These are phyloP conservation scores for Capsicum pubescens DNA, from an alignment of 257 asterid species.

Conservation along the genomic window DNA sequence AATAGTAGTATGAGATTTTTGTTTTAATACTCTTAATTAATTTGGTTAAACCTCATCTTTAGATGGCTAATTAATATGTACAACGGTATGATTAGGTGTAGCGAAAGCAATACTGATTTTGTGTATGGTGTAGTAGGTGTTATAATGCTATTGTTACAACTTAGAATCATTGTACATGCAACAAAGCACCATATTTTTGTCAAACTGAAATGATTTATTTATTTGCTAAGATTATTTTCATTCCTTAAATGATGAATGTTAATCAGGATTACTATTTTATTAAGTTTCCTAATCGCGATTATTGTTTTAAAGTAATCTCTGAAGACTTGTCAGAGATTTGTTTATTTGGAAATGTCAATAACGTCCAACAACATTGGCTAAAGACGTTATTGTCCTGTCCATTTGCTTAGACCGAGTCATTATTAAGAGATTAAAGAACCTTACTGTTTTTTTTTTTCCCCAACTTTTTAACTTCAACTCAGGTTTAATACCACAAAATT, in stretches of 20 bases:
- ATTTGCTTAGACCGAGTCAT: constrained; percentile 22
- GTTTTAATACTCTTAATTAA: background rate
- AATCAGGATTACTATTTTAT: background rate
- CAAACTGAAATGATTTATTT: background rate
- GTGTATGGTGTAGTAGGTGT: background rate
- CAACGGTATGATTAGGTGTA: background rate
- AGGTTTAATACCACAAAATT: too few relatives aligned
- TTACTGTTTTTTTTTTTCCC: too few relatives aligned
- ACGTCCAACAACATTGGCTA: constrained; percentile 8
- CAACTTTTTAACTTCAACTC: too few relatives aligned
- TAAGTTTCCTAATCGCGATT: too few relatives aligned
- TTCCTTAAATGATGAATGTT: too few relatives aligned
- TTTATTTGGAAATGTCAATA: background rate
- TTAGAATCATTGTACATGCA: background rate
- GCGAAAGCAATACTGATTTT: background rate
- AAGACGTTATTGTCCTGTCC: constrained; percentile 39
- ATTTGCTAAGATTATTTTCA: background rate
- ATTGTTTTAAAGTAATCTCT: background rate
- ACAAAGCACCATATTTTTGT: background rate
- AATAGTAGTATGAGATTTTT: background rate
- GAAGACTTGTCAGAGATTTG: background rate
- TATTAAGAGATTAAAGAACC: too few relatives aligned
- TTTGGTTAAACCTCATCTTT: background rate
- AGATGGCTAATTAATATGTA: background rate
- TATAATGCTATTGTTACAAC: background rate